Evolutionary conservation across 768 basidiomycete genomes (phyloP).

Genomic region (Panus rudis): DNA sequence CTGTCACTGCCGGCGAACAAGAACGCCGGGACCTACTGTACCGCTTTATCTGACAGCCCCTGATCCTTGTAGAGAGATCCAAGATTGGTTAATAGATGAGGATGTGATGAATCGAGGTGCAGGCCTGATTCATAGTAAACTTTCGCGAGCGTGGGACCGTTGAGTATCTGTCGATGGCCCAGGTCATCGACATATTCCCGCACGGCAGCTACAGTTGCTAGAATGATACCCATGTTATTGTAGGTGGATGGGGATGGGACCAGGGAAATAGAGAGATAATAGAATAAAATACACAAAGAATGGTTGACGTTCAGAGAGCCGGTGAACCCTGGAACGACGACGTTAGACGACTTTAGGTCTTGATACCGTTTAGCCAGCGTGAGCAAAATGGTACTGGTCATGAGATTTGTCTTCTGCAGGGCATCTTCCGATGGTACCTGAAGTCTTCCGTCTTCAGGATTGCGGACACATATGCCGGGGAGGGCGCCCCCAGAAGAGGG

Average conservation of each 20-base stretch:
- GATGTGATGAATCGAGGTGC: conserved; percentile 36
- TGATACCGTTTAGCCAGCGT: conserved; percentile 41
- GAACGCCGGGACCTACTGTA: conserved; percentile 26
- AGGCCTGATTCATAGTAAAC: conserved; percentile 40
- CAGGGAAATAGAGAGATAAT: conserved; percentile 40
- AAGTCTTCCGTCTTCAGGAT: conserved; percentile 2
- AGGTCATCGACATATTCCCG: conserved; percentile 10
- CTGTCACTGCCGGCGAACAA: too few relatives aligned
- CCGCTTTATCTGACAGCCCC: conserved; percentile 34
- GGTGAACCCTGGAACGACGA: conserved; percentile 17
- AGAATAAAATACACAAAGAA: conserved; percentile 36
- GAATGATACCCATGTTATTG: conserved; percentile 45
- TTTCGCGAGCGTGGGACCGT: conserved; percentile 31
- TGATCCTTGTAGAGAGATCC: conserved; percentile 45
- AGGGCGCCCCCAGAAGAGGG: conserved; percentile 26
- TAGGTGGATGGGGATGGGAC: conserved; percentile 38
- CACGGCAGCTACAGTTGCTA: conserved; percentile 28
- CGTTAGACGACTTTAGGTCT: conserved; percentile 22
- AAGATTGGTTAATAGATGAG: conserved; percentile 43
- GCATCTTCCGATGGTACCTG: conserved; percentile 15
- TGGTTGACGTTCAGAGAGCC: conserved; percentile 27
- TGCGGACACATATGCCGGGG: conserved; percentile 25
- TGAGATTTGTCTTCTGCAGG: conserved; percentile 23
- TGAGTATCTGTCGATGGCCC: conserved; percentile 16
- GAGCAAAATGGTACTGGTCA: conserved; percentile 35